Evolutionary conservation across 805 yeast species (phyloP).

Genomic region (Lipomyces spencermartinsiae): DNA sequence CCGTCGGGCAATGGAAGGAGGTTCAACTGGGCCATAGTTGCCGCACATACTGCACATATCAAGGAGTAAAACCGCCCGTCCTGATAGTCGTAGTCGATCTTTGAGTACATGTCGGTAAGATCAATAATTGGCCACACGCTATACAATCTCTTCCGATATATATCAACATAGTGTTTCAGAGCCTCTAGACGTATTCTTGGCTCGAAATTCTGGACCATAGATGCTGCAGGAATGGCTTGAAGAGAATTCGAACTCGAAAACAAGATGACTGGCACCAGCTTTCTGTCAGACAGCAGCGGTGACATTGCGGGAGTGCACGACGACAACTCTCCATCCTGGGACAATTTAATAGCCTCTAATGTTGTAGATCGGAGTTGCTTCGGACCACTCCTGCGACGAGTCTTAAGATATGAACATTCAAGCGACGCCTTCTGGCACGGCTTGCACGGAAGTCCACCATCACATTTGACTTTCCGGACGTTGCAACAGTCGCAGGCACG

Average conservation of each 20-base stretch:
- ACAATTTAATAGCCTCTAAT: background rate
- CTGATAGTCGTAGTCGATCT: background rate
- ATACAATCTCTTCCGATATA: constrained; percentile 4
- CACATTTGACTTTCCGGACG: constrained; percentile 14
- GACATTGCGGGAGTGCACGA: background rate
- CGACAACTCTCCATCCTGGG: background rate
- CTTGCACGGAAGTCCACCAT: constrained; percentile 7
- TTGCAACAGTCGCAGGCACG: constrained; percentile 19
- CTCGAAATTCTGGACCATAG: background rate
- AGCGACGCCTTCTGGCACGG: constrained; percentile 6
- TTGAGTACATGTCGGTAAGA: background rate
- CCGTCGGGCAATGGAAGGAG: background rate
- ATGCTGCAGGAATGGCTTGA: background rate
- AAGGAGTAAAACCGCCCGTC: constrained; percentile 1
- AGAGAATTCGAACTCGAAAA: background rate
- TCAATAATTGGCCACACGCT: constrained; percentile 8
- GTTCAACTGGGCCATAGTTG: constrained; percentile 9
- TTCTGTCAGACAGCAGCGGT: background rate
- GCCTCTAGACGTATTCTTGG: background rate
- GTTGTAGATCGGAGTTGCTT: background rate
- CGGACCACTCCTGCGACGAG: constrained; percentile 11
- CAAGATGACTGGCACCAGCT: background rate
- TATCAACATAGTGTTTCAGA: background rate
- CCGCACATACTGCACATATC: background rate
- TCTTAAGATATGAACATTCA: constrained; percentile 11